A percentile compares a stretch with the other conserved stretches of the same genome.
Conservation (phyloP, 345 rosid genomes). For the Noccaea bulbosa region DNA sequence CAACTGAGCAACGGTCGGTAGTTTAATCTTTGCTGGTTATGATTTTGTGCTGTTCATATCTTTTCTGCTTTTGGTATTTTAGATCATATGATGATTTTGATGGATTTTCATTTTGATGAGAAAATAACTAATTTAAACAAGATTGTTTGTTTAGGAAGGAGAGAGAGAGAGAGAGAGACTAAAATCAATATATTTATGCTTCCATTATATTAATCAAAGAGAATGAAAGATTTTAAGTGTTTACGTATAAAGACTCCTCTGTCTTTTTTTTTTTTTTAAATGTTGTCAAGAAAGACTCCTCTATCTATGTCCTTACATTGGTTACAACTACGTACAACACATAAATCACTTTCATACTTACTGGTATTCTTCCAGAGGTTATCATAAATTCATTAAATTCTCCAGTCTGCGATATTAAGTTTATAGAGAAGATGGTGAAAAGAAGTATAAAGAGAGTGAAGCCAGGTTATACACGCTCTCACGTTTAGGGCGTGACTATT, state of each 20-base stretch:
- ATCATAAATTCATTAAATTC: neutral
- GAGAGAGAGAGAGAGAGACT: slow-evolving; percentile 1
- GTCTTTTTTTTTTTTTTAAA: too few species aligned
- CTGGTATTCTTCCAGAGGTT: slow-evolving; percentile 9
- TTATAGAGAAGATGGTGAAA: slow-evolving; percentile 21
- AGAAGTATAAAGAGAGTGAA: slow-evolving; percentile 24
- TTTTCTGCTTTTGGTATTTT: slow-evolving; percentile 10
- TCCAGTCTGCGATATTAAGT: neutral
- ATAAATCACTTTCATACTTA: slow-evolving; percentile 29
- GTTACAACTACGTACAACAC: slow-evolving; percentile 18
- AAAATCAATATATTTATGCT: neutral
- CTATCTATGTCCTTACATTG: neutral
- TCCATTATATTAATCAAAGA: neutral
- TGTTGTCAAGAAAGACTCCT: too few species aligned
- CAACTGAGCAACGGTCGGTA: slow-evolving; percentile 88
- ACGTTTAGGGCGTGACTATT: slow-evolving; percentile 41
- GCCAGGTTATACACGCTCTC: slow-evolving; percentile 26
- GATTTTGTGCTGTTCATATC: neutral
- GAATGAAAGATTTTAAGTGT: slow-evolving; percentile 10
- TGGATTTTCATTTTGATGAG: neutral
- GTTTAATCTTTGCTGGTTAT: neutral
- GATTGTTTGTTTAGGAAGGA: neutral
- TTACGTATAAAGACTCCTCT: neutral
- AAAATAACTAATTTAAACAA: neutral
- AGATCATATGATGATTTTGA: neutral